A percentile compares a stretch with the other conserved stretches of the same genome.
phyloP scores from a whole-genome alignment of 768 basidiomycete species.

The Lanmaoa rubissima region DNA sequence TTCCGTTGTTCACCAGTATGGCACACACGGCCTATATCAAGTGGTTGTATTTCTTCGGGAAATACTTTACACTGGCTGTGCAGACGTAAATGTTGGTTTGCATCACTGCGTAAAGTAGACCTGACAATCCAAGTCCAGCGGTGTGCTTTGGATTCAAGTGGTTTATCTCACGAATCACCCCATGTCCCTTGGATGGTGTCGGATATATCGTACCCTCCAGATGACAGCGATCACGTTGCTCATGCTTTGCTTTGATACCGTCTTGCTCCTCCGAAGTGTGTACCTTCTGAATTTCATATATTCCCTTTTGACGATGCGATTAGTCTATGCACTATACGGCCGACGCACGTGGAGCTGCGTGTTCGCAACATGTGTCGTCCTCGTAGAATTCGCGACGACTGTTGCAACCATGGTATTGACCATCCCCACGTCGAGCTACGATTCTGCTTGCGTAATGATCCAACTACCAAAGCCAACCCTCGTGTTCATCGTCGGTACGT shows the following conservation, averaged over 20 bases:
- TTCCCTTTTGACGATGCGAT: background rate
- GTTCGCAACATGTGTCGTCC: slow-evolving; percentile 4
- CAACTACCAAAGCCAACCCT: background rate
- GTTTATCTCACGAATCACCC: background rate
- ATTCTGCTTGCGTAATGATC: slow-evolving; percentile 14
- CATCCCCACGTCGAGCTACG: slow-evolving; percentile 11
- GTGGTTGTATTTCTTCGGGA: slow-evolving; percentile 29
- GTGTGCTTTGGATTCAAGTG: slow-evolving; percentile 3
- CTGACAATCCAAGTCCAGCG: slow-evolving; percentile 6
- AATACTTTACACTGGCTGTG: slow-evolving; percentile 14
- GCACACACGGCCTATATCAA: slow-evolving; percentile 16
- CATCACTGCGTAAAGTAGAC: background rate
- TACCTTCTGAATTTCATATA: background rate
- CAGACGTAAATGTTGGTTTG: slow-evolving; percentile 14
- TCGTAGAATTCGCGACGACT: slow-evolving; percentile 11
- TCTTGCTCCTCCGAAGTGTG: slow-evolving; percentile 26
- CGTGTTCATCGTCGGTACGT: slow-evolving; percentile 5
- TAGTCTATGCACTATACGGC: slow-evolving; percentile 23
- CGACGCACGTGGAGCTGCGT: background rate
- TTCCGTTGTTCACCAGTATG: slow-evolving; percentile 8
- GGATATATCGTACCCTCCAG: slow-evolving; percentile 11
- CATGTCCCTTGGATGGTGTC: slow-evolving; percentile 9
- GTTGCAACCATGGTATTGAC: background rate
- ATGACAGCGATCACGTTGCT: slow-evolving; percentile 9
- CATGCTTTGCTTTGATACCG: slow-evolving; percentile 15